Percentiles rank a stretch among this genome's conserved stretches.
Conservation (phyloP, 306 rosid species). For the Cucumis hystrix region DNA sequence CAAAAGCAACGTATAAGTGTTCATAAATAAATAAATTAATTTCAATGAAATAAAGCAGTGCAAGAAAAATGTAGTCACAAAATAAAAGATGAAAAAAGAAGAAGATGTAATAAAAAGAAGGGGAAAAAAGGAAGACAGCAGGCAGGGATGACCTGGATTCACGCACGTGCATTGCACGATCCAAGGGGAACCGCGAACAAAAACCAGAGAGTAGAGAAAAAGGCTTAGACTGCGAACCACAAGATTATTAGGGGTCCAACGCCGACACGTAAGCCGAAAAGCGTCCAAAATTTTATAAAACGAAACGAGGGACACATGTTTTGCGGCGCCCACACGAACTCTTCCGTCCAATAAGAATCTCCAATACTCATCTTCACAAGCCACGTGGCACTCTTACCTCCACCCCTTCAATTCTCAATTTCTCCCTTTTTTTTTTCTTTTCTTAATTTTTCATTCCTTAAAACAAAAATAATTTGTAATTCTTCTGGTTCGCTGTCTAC, state of each 20-base stretch:
- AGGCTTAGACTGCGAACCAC: background rate
- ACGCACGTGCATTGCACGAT: background rate
- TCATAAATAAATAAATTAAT: too few species aligned
- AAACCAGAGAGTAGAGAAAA: background rate
- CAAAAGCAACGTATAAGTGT: too few species aligned
- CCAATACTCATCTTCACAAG: conserved; percentile 26
- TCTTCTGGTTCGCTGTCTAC: background rate
- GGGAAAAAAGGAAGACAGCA: too few species aligned
- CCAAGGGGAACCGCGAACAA: background rate
- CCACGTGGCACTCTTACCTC: conserved; percentile 60
- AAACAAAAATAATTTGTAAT: background rate
- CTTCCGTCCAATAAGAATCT: conserved; percentile 37
- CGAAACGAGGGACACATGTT: background rate
- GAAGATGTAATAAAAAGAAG: too few species aligned
- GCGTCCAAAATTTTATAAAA: background rate
- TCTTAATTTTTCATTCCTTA: background rate
- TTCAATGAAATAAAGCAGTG: too few species aligned
- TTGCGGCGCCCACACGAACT: conserved; percentile 1
- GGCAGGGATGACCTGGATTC: too few species aligned
- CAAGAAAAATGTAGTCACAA: too few species aligned
- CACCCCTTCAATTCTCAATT: conserved; percentile 23
- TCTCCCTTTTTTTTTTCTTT: background rate
- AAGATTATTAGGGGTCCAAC: background rate
- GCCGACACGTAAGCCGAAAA: conserved; percentile 2
- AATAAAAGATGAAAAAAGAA: too few species aligned